A percentile compares a stretch with the other conserved stretches of the same genome.
These are phyloP conservation scores for Tagetes patula DNA, from an alignment of 129 eudicot species.

Conservation along the genomic window DNA sequence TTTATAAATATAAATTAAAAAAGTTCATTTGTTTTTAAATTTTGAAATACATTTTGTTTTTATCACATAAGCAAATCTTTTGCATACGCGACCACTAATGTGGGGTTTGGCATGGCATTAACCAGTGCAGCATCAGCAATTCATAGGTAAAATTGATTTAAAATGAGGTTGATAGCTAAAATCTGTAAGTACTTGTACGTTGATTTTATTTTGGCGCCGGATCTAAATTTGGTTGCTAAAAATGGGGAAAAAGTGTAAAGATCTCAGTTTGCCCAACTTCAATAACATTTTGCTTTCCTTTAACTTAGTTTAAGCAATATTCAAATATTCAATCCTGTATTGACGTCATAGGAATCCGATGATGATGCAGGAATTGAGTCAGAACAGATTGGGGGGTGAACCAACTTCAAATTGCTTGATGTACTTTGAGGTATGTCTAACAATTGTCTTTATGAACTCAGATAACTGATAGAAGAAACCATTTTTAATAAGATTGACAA, in stretches of 20 bases:
- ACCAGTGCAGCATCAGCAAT: not conserved
- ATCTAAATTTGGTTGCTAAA: not conserved
- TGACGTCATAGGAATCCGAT: conserved; percentile 4
- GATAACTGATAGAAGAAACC: conserved; percentile 8
- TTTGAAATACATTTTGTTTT: not conserved
- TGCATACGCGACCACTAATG: not conserved
- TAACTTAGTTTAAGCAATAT: not conserved
- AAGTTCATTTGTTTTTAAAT: not conserved
- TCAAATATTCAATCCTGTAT: not conserved
- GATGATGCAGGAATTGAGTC: conserved; percentile 63
- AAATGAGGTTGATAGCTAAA: not conserved
- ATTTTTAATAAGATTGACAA: not conserved
- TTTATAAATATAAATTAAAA: not conserved
- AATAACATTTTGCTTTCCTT: too few relatives aligned
- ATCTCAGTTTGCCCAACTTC: too few relatives aligned
- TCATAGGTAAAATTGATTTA: not conserved
- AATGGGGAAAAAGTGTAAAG: not conserved
- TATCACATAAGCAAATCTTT: not conserved
- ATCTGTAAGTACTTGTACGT: not conserved
- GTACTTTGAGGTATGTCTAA: conserved; percentile 51
- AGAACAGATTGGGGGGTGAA: conserved; percentile 60
- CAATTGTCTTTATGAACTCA: not conserved
- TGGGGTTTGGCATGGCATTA: not conserved
- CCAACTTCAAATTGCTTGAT: conserved; percentile 42
- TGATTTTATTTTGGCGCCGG: not conserved